Evolutionary conservation across 306 rosid species (phyloP).

Genomic region (Cicer judaicum): DNA sequence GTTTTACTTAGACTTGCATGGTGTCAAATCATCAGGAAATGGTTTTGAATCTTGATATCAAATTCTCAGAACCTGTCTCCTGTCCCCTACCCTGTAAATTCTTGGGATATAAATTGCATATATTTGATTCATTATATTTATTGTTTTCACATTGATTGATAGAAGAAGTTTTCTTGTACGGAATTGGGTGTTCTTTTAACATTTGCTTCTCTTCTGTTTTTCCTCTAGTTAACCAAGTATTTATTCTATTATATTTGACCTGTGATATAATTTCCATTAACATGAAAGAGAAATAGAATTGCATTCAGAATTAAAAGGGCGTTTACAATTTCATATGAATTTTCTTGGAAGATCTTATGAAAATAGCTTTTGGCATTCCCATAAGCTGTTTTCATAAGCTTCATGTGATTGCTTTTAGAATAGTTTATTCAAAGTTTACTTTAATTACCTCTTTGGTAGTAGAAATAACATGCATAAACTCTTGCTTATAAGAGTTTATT

Average conservation of each 20-base stretch:
- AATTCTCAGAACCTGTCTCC: not conserved
- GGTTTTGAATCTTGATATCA: not conserved
- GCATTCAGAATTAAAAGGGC: not conserved
- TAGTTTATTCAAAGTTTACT: not conserved
- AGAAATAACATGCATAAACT: not conserved
- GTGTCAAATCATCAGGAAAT: not conserved
- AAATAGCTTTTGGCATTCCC: not conserved
- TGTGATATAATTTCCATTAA: not conserved
- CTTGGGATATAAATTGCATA: constrained; percentile 5
- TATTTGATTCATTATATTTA: not conserved
- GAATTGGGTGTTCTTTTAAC: not conserved
- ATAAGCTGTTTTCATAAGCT: not conserved
- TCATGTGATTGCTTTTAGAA: not conserved
- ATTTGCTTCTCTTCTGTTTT: not conserved
- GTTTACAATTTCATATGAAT: not conserved
- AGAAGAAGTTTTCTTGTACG: not conserved
- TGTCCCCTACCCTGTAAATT: not conserved
- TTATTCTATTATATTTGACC: constrained; percentile 34
- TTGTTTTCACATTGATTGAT: not conserved
- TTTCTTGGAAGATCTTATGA: not conserved
- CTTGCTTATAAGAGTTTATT: not conserved
- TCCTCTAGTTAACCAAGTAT: constrained; percentile 6
- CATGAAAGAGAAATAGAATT: constrained; percentile 13
- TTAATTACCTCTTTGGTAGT: not conserved
- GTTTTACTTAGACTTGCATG: not conserved